Evolutionary conservation across 2,329 filamentous ascomycete species (phyloP).

Genomic region (Ascochyta rabiei): DNA sequence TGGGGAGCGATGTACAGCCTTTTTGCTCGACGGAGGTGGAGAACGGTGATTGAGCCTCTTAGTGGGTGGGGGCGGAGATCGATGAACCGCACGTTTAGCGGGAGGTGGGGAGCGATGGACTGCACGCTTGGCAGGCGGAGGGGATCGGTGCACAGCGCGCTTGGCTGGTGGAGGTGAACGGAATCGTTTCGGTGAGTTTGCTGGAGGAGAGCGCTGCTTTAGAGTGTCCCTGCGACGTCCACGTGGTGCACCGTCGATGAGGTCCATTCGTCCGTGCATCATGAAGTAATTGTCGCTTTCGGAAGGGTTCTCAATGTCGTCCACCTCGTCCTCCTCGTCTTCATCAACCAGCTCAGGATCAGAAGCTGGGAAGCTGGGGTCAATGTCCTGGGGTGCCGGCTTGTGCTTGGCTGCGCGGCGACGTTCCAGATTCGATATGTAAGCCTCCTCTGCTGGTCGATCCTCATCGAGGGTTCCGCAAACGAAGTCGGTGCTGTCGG

Average conservation of each 20-base stretch:
- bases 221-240: conserved; percentile 39
- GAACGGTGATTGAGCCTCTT: conserved; percentile 32
- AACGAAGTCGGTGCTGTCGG: conserved; percentile 98
- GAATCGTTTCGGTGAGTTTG: conserved; percentile 15
- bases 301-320: conserved; percentile 44
- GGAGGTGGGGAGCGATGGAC: conserved; percentile 50
- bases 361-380: conserved; percentile 94
- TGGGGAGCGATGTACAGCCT: conserved; percentile 32
- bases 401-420: conserved; percentile 82
- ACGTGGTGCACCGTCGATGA: conserved; percentile 60
- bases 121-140: conserved; percentile 15
- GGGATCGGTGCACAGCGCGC: conserved; percentile 35
- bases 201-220: conserved; percentile 38
- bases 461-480: conserved; percentile 97
- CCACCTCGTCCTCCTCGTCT: conserved; percentile 66
- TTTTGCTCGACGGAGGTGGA: conserved; percentile 26
- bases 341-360: conserved; percentile 86
- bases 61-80: conserved; percentile 24
- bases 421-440: conserved; percentile 81
- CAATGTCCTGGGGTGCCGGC: conserved; percentile 83
- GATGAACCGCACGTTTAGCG: conserved; percentile 51
- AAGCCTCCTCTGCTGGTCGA: conserved; percentile 89
- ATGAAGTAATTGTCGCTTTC: conserved; percentile 72
- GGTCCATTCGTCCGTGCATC: conserved; percentile 75
- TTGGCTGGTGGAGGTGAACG: conserved; percentile 30